Conservation (phyloP, 371 early-diverging fungal genomes). For the Coelomomyces lativittatus region DNA sequence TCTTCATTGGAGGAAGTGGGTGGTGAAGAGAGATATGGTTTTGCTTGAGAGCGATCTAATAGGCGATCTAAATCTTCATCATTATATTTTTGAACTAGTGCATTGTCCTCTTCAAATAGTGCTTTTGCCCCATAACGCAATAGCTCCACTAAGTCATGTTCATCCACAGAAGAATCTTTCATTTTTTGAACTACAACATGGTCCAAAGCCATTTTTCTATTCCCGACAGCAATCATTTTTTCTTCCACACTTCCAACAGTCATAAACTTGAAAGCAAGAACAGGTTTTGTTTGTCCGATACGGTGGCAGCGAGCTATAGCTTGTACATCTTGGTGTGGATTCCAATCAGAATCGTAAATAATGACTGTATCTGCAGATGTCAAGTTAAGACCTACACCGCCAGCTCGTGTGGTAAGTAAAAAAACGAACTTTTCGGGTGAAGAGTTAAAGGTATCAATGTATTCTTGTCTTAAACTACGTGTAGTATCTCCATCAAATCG, state of each 20-base stretch:
- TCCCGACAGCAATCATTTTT: conserved; percentile 66
- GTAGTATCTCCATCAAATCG: conserved; percentile 67
- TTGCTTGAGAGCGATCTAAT: conserved; percentile 1
- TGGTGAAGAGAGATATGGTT: not conserved
- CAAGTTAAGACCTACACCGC: conserved; percentile 86
- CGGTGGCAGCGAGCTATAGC: conserved; percentile 85
- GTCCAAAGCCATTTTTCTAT: conserved; percentile 65
- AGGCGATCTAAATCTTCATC: conserved; percentile 5
- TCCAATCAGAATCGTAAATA: conserved; percentile 84
- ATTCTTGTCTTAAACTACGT: conserved; percentile 43
- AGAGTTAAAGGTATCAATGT: conserved; percentile 64
- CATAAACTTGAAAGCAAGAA: conserved; percentile 66
- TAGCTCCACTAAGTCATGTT: conserved; percentile 47
- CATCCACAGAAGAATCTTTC: conserved; percentile 30
- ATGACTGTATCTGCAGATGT: conserved; percentile 85
- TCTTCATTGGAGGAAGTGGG: not conserved
- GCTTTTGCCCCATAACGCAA: conserved; percentile 60
- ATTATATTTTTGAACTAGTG: conserved; percentile 9
- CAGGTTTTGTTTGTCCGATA: conserved; percentile 79
- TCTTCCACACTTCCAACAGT: conserved; percentile 52
- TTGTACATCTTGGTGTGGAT: conserved; percentile 77
- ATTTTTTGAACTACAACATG: conserved; percentile 67
- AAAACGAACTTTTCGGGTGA: conserved; percentile 58
- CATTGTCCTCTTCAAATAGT: conserved; percentile 49
- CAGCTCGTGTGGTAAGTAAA: conserved; percentile 68